Conservation (phyloP, 1,284 basidiomycete genomes). For the Cronartium ribicola region DNA sequence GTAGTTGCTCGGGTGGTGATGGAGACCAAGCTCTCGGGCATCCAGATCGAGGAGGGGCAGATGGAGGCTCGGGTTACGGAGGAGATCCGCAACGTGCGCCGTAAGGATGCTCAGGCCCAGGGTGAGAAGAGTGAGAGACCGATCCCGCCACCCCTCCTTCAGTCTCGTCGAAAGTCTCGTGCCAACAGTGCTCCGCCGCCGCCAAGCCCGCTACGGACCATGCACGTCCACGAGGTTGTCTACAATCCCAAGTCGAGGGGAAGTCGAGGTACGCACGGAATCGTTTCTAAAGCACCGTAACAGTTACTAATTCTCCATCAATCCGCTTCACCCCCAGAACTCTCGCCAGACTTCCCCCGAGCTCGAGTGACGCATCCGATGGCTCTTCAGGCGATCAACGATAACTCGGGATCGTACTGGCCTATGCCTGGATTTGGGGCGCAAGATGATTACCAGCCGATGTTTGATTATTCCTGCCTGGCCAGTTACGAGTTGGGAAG, state of each 20-base stretch:
- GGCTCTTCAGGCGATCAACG: not conserved
- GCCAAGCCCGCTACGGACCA: constrained; percentile 25
- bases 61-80: constrained; percentile 36
- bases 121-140: not conserved
- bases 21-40: constrained; percentile 35
- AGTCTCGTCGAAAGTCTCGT: constrained; percentile 24
- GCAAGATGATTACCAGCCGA: not conserved
- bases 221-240: constrained; percentile 27
- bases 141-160: not conserved
- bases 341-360: constrained; percentile 38
- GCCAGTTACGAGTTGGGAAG: not conserved
- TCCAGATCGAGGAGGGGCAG: constrained; percentile 26
- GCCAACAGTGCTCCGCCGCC: constrained; percentile 39
- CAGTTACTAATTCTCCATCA: not conserved
- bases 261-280: constrained; percentile 23
- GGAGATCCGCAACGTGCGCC: constrained; percentile 14
- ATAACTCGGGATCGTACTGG: not conserved
- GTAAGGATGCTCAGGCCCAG: constrained; percentile 14
- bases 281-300: not conserved
- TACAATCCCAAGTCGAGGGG: constrained; percentile 41
- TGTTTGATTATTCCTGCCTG: constrained; percentile 12
- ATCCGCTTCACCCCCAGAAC: constrained; percentile 3
- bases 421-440: not conserved
- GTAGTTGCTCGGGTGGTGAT: constrained; percentile 34
- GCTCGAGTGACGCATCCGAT: not conserved